Percentiles rank a stretch among this genome's conserved stretches.
These are phyloP conservation scores for Populus hybrid DNA, from an alignment of 441 rosid genomes.

Conservation along the genomic window DNA sequence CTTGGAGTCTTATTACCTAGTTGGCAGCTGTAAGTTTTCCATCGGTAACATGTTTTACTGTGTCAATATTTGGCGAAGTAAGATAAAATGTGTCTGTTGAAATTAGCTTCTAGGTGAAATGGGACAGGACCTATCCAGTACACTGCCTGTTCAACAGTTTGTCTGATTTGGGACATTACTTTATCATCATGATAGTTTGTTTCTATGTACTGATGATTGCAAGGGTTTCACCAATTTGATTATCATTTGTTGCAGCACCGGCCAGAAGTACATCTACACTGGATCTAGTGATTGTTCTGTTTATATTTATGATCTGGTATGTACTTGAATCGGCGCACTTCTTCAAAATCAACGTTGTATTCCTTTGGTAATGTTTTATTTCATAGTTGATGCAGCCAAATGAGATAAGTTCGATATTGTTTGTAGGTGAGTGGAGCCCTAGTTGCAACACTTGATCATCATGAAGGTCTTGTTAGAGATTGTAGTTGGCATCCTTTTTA, in stretches of 20 bases:
- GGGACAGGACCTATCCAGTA: not conserved
- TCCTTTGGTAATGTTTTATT: not conserved
- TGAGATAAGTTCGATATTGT: not conserved
- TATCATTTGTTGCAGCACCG: slow-evolving; percentile 51
- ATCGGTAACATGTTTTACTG: not conserved
- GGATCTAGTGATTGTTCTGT: slow-evolving; percentile 34
- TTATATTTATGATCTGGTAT: no score
- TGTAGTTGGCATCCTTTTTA: slow-evolving; percentile 85
- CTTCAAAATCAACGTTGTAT: not conserved
- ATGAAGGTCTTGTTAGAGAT: slow-evolving; percentile 66
- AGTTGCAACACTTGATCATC: slow-evolving; percentile 48
- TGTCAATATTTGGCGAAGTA: not conserved
- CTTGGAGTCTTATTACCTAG: not conserved
- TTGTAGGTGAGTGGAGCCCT: slow-evolving; percentile 61
- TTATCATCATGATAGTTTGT: not conserved
- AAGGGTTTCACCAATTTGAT: not conserved
- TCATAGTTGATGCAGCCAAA: not conserved
- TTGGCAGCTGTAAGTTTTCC: not conserved
- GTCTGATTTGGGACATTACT: not conserved
- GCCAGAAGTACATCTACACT: slow-evolving; percentile 61
- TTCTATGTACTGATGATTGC: slow-evolving; percentile 13
- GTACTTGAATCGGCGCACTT: no score
- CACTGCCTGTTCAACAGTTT: not conserved
- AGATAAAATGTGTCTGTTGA: not conserved
- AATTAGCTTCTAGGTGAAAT: not conserved